These are phyloP conservation scores for Populus simonii DNA, from an alignment of 345 rosid genomes.

Conservation along the genomic window DNA sequence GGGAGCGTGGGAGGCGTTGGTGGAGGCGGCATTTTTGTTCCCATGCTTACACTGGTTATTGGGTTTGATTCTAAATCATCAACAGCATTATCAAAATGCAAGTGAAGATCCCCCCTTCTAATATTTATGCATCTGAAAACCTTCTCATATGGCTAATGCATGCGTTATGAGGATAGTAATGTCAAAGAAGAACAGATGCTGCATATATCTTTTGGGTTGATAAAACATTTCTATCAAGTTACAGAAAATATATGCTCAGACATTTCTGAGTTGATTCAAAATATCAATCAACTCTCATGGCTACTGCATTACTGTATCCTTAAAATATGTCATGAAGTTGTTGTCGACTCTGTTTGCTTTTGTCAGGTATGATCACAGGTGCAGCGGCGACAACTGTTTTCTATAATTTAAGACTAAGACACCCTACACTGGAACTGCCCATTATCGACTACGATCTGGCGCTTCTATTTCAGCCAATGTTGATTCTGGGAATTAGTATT, in stretches of 20 bases:
- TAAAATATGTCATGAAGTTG: neutral
- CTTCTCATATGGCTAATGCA: neutral
- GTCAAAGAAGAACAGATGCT: neutral
- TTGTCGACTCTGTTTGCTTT: neutral
- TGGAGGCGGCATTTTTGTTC: conserved; percentile 52
- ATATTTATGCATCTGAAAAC: neutral
- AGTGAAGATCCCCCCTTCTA: neutral
- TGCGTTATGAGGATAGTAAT: neutral
- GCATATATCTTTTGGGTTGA: neutral
- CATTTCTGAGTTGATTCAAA: neutral
- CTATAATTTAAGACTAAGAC: conserved; percentile 41
- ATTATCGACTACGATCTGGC: conserved; percentile 53
- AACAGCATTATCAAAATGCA: conserved; percentile 49
- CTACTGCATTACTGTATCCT: neutral
- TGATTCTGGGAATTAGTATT: conserved; percentile 48
- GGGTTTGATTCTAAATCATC: conserved; percentile 53
- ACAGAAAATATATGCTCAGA: no score
- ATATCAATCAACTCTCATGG: neutral
- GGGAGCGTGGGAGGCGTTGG: conserved; percentile 59
- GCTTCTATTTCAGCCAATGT: conserved; percentile 48
- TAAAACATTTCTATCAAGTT: neutral
- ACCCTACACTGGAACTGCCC: conserved; percentile 47
- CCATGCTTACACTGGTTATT: conserved; percentile 46
- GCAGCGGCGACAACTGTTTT: conserved; percentile 40
- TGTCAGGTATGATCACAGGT: conserved; percentile 49